Percentiles rank a stretch among this genome's conserved stretches.
phyloP scores from a whole-genome alignment of 1,284 basidiomycete genomes.

The Thelephora terrestris region DNA sequence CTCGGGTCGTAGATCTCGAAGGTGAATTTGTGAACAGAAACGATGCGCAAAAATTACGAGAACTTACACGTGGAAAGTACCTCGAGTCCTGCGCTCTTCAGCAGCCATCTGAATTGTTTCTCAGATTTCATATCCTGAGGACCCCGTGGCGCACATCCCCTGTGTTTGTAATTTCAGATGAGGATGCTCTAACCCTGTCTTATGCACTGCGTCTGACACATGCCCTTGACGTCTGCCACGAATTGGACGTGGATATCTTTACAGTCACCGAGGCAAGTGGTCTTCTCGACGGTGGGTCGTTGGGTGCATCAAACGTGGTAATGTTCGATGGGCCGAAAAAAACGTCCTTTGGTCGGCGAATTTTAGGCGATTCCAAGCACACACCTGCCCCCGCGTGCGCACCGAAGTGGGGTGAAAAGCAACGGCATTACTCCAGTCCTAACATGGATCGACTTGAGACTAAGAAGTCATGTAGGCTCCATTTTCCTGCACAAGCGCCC shows the following conservation, averaged over 20 bases:
- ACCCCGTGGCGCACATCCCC: slow-evolving; percentile 22
- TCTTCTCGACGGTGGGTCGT: slow-evolving; percentile 10
- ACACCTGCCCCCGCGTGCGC: slow-evolving; percentile 18
- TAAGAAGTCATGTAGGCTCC: slow-evolving; percentile 17
- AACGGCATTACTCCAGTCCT: slow-evolving; percentile 22
- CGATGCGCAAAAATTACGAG: neutral
- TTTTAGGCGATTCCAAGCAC: slow-evolving; percentile 18
- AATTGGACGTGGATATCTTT: slow-evolving; percentile 56
- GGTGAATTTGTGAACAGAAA: neutral
- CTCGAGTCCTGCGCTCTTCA: neutral
- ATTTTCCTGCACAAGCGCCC: slow-evolving; percentile 68
- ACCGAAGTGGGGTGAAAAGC: slow-evolving; percentile 12
- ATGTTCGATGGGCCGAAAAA: slow-evolving; percentile 32
- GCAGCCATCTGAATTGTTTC: neutral
- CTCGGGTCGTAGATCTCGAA: neutral
- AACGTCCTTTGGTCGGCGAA: slow-evolving; percentile 7
- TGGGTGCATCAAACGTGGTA: slow-evolving; percentile 45
- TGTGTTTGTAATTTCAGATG: slow-evolving; percentile 42
- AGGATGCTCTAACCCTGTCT: slow-evolving; percentile 22
- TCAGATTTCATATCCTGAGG: neutral
- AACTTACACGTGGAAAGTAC: neutral
- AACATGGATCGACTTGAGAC: slow-evolving; percentile 6
- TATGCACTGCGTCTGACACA: slow-evolving; percentile 59
- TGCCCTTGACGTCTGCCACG: slow-evolving; percentile 58
- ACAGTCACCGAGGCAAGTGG: slow-evolving; percentile 30